Conservation (phyloP, 768 basidiomycete genomes). For the Pleurotus tuoliensis region DNA sequence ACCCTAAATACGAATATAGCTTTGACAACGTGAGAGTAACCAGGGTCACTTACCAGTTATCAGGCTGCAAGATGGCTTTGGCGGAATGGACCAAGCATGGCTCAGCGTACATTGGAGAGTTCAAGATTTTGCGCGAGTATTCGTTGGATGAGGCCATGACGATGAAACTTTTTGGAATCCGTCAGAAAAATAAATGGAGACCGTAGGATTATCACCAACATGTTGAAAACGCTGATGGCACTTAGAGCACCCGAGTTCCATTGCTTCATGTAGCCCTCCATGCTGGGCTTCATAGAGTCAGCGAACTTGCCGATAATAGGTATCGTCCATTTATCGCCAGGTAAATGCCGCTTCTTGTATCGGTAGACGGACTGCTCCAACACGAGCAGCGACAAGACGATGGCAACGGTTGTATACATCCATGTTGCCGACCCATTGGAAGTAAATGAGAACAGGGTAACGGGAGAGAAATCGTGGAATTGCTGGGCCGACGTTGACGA, state of each 20-base stretch:
- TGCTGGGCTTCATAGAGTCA: conserved; percentile 85
- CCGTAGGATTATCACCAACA: conserved; percentile 49
- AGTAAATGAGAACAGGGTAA: conserved; percentile 36
- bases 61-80: conserved; percentile 85
- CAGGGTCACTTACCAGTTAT: conserved; percentile 66
- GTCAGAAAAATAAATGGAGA: conserved; percentile 1
- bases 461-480: conserved; percentile 38
- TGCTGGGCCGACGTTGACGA: conserved; percentile 38
- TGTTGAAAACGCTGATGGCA: conserved; percentile 95
- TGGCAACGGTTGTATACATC: conserved; percentile 65
- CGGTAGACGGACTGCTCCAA: conserved; percentile 90
- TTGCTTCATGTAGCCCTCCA: conserved; percentile 89
- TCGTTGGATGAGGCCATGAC: conserved; percentile 97
- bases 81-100: conserved; percentile 93
- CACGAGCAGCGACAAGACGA: conserved; percentile 71
- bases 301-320: conserved; percentile 97
- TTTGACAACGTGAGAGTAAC: conserved; percentile 46
- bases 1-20: conserved; percentile 99
- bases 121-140: conserved; percentile 91
- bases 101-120: conserved; percentile 89
- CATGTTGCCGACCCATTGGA: conserved; percentile 39
- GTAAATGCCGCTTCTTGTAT: conserved; percentile 83
- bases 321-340: conserved; percentile 89
- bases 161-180: conserved; percentile 73
- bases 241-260: conserved; percentile 90